Evolutionary conservation across 2,329 filamentous ascomycete genomes (phyloP), one percentile per base, ranked within the genome.

Genomic region (Gremmenia infestans): DNA sequence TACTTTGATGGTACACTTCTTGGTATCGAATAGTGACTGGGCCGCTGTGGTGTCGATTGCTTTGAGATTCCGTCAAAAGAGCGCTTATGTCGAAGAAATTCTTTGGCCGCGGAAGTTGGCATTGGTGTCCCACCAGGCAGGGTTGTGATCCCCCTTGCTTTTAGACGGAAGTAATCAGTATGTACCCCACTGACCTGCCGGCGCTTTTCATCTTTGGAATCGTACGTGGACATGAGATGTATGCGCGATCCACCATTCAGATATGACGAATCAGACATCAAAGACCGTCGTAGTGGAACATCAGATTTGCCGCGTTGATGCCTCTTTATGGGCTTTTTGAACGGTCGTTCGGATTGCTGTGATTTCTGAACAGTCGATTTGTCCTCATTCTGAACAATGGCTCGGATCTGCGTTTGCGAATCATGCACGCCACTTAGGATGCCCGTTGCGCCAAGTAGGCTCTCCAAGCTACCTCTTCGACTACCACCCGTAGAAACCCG

Each of bases 101-200:
- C 42, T 5, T 59, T 65, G 12, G 64, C 65, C 5, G 60, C 69
- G 15, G 68, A 66, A 28, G 39, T 64, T 19, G 69, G 68, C 40
- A 70, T 56, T 40, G 68, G 63, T 9, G 61, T 63, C 12, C 68
- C 68, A 52, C 67, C 55, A 12, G 62, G 63, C 17, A 70, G 58
- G 28, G 67, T 71, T 2, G 54, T 58, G 8, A 71, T 69, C 2
- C 69, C 69, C 45, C 69, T 62, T 11, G 69, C 69, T 60, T 71
- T 71, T 14, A 71, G 56, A 19, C 69, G 64, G 51, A 71, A 71
- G 52, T 71, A 71, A 54, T 71, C 69, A 3, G 68, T 70, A 39
- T 68, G 60, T 5, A 71, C 68, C 4, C 69, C 69, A 53, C 65
- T 71, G 7, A 62, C 46, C 49, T 66, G 65, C 23, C 55, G 59